Conservation (phyloP, 768 basidiomycete genomes). For the Leccinum rimulosum region DNA sequence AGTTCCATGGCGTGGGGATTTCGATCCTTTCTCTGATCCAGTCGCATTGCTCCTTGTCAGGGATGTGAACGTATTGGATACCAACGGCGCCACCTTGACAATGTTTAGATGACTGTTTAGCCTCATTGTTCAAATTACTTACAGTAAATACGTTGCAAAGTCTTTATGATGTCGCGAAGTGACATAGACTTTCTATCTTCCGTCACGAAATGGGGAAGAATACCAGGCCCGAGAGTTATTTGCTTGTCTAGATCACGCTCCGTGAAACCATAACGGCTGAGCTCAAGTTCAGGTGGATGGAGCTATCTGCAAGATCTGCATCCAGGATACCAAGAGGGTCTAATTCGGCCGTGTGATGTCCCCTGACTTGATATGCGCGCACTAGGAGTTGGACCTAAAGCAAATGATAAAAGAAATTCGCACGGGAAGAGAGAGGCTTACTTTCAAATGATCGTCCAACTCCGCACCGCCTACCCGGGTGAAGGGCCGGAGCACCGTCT, state of each 20-base stretch:
- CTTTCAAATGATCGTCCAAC: slow-evolving; percentile 93
- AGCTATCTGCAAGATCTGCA: slow-evolving; percentile 73
- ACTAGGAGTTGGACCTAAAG: slow-evolving; percentile 92
- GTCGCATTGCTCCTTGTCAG: slow-evolving; percentile 98
- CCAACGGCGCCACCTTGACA: slow-evolving; percentile 77
- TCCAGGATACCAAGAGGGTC: slow-evolving; percentile 94
- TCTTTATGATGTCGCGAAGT: slow-evolving; percentile 86
- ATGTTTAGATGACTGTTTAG: slow-evolving; percentile 4
- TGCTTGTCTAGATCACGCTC: slow-evolving; percentile 94
- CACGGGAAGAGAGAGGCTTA: slow-evolving; percentile 30
- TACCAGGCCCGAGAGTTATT: slow-evolving; percentile 92
- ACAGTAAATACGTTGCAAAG: slow-evolving; percentile 94
- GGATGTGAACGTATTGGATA: slow-evolving; percentile 93
- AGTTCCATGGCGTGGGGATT: slow-evolving; percentile 95
- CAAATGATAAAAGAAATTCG: not conserved
- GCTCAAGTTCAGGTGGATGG: slow-evolving; percentile 84
- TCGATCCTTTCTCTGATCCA: slow-evolving; percentile 98
- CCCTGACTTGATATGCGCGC: slow-evolving; percentile 98
- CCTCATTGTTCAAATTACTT: slow-evolving; percentile 30
- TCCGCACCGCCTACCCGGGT: slow-evolving; percentile 66
- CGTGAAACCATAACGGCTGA: slow-evolving; percentile 93
- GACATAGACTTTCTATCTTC: slow-evolving; percentile 86
- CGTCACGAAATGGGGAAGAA: slow-evolving; percentile 91
- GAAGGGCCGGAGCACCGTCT: slow-evolving; percentile 77
- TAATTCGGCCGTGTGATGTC: slow-evolving; percentile 93